Evolutionary conservation across 73 alveolate species (phyloP).

Genomic region (Diophrys sp.): DNA sequence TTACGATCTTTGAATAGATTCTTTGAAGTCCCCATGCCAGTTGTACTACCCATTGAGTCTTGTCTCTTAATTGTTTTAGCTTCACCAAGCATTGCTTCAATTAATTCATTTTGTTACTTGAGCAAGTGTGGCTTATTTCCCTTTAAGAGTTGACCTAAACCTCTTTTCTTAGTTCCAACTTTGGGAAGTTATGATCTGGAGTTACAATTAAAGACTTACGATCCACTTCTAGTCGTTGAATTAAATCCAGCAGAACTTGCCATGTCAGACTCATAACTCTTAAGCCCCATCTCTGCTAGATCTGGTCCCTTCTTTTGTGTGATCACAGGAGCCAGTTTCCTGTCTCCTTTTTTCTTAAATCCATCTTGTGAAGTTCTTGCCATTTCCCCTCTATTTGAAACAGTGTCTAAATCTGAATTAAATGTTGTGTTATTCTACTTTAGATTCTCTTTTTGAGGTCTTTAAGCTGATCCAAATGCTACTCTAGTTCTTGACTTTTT

Average conservation of each 20-base stretch:
- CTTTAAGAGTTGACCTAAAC: neutral
- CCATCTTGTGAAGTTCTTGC: neutral
- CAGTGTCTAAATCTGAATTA: neutral
- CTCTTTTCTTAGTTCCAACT: neutral
- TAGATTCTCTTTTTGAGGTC: neutral
- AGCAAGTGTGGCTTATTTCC: neutral
- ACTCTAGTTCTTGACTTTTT: too few relatives aligned
- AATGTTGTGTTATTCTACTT: neutral
- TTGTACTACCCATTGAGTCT: neutral
- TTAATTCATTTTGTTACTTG: neutral
- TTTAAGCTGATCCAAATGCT: too few relatives aligned
- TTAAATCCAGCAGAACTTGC: neutral
- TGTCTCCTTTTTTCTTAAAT: neutral
- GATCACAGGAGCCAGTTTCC: neutral
- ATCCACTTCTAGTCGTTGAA: too few relatives aligned
- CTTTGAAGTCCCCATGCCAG: slow-evolving; percentile 2
- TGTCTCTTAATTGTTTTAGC: neutral
- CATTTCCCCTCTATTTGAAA: neutral
- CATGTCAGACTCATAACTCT: neutral
- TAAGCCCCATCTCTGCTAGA: neutral
- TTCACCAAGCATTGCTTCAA: neutral
- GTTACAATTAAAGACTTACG: too few relatives aligned
- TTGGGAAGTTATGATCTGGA: neutral
- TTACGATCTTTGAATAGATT: neutral
- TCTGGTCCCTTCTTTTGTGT: neutral